These are phyloP conservation scores for Citrus cavaleriei DNA, from an alignment of 345 rosid species.

Conservation along the genomic window DNA sequence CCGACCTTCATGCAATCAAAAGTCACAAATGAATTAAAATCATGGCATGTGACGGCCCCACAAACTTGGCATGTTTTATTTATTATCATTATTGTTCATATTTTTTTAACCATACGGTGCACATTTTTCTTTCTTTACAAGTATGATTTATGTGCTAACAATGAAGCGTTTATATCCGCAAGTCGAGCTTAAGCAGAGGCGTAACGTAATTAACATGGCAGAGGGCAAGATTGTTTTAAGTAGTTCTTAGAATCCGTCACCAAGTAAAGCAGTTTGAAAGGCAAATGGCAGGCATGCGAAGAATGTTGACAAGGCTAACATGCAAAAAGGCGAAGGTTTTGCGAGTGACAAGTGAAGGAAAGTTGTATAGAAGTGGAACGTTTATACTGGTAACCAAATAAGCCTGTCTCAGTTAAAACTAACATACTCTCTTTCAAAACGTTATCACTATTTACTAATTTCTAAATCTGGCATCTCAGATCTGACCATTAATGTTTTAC, in stretches of 20 bases:
- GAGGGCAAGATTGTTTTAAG: background rate
- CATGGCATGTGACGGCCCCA: no score
- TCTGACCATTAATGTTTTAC: background rate
- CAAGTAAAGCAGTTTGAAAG: background rate
- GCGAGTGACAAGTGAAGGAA: background rate
- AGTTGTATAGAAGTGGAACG: background rate
- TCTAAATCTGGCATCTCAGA: background rate
- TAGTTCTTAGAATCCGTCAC: background rate
- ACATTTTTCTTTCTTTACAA: background rate
- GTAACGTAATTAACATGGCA: background rate
- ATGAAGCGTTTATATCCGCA: background rate
- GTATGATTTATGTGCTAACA: no score
- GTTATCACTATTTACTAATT: background rate
- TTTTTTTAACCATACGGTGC: no score
- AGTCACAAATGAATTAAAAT: no score
- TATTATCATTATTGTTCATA: no score
- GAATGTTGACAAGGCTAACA: slow-evolving; percentile 1
- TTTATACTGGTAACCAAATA: background rate
- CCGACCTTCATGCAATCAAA: no score
- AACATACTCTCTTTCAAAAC: background rate
- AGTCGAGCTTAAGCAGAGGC: background rate
- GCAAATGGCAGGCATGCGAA: slow-evolving; percentile 10
- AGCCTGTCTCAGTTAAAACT: background rate
- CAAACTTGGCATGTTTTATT: no score
- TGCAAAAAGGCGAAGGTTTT: background rate